A percentile compares a stretch with the other conserved stretches of the same genome.
These are phyloP conservation scores for Mucor irregularis DNA, from an alignment of 371 early-diverging fungal species.

Conservation along the genomic window DNA sequence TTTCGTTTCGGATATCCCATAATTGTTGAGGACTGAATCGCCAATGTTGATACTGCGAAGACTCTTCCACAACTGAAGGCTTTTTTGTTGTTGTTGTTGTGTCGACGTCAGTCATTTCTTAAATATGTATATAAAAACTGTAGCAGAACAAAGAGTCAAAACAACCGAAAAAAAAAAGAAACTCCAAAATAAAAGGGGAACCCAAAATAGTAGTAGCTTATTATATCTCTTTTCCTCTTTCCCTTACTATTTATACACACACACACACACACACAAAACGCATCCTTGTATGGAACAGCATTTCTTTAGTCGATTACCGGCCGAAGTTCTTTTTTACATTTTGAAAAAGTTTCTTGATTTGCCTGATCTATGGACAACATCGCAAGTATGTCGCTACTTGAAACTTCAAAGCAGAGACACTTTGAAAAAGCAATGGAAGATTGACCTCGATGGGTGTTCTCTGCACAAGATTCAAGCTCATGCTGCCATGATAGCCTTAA, in stretches of 20 bases:
- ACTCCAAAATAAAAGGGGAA: too few species aligned
- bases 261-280: too few species aligned
- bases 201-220: too few species aligned
- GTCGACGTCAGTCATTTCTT: constrained; percentile 2
- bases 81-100: constrained; percentile 6
- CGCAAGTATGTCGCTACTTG: too few species aligned
- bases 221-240: too few species aligned
- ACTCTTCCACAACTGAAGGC: constrained; percentile 44
- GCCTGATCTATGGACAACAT: too few species aligned
- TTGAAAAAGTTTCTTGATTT: too few species aligned
- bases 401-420: too few species aligned
- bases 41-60: constrained; percentile 79
- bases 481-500: not conserved
- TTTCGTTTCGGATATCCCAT: constrained; percentile 59
- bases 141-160: not conserved
- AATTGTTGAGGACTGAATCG: constrained; percentile 62
- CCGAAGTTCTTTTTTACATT: too few species aligned
- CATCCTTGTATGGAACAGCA: too few species aligned
- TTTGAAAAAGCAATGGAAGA: not conserved
- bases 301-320: too few species aligned
- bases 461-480: not conserved
- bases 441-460: not conserved
- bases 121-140: not conserved
- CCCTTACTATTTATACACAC: too few species aligned
- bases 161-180: constrained; percentile 2